Conservation (phyloP, 2,329 filamentous ascomycete genomes). For the Ophiostoma tasmaniense region DNA sequence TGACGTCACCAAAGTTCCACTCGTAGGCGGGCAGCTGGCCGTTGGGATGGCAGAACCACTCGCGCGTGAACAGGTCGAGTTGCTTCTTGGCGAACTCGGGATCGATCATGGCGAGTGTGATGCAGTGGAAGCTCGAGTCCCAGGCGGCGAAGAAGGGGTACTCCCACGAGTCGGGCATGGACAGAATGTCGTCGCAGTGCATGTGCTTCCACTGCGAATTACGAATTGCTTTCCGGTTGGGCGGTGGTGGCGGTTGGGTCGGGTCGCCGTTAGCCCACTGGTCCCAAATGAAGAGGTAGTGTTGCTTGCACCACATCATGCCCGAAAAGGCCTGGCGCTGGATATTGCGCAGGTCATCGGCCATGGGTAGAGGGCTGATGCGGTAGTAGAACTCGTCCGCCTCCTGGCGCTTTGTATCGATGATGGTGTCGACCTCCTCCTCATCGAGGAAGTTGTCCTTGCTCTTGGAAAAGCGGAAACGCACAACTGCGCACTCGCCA, state of each 20-base stretch:
- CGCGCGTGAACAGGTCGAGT: conserved; percentile 86
- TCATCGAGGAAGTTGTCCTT: conserved; percentile 77
- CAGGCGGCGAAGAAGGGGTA: conserved; percentile 97
- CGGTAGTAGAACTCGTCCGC: conserved; percentile 94
- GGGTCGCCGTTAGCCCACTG: conserved; percentile 96
- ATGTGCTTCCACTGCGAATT: conserved; percentile 92
- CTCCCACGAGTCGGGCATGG: conserved; percentile 98
- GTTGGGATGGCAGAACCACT: conserved; percentile 99
- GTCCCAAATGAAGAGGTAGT: conserved; percentile 95
- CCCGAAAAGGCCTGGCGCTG: conserved; percentile 90
- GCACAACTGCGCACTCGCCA: conserved; percentile 89
- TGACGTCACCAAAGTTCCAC: conserved; percentile 97
- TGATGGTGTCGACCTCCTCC: conserved; percentile 82
- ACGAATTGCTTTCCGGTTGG: conserved; percentile 67
- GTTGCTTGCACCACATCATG: conserved; percentile 98
- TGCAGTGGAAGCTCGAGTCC: conserved; percentile 96
- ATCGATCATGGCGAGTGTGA: conserved; percentile 92
- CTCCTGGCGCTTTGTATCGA: conserved; percentile 78
- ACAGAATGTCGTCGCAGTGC: conserved; percentile 88
- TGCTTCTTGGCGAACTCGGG: conserved; percentile 98
- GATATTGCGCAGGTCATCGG: conserved; percentile 87
- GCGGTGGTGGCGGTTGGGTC: conserved; percentile 74
- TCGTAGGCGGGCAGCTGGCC: conserved; percentile 87
- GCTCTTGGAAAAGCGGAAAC: conserved; percentile 76
- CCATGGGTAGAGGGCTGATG: conserved; percentile 86